Evolutionary conservation across 345 rosid species (phyloP).

Genomic region (Eucalyptus pauciflora): DNA sequence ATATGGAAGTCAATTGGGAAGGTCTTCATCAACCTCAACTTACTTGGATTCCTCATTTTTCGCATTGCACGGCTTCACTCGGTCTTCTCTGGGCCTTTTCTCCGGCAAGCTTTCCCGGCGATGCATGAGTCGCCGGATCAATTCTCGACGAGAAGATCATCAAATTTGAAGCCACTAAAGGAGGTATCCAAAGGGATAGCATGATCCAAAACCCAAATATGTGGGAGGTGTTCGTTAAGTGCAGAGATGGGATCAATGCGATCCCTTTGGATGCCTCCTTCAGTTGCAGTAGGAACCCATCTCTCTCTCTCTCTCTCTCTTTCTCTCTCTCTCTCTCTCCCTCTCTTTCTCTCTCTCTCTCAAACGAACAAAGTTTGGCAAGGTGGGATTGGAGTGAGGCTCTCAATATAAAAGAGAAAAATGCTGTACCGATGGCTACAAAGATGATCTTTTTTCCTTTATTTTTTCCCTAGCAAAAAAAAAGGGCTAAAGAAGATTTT

Average conservation of each 20-base stretch:
- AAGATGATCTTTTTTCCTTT: not conserved
- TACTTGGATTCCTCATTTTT: not conserved
- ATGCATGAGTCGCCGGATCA: no score
- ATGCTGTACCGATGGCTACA: slow-evolving; percentile 18
- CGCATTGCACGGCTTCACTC: not conserved
- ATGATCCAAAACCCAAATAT: not conserved
- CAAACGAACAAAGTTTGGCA: not conserved
- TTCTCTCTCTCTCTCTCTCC: not conserved
- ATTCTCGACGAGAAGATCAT: not conserved
- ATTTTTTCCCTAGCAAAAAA: not conserved
- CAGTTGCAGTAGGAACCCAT: slow-evolving; percentile 35
- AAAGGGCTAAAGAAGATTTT: not conserved
- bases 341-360: not conserved
- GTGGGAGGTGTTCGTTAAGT: not conserved
- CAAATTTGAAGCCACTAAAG: not conserved
- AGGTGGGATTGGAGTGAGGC: slow-evolving; percentile 15
- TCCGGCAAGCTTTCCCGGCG: not conserved
- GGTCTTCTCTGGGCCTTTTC: not conserved
- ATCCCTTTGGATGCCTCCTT: slow-evolving; percentile 99
- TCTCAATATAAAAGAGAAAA: slow-evolving; percentile 27
- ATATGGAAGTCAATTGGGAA: not conserved
- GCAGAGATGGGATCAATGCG: slow-evolving; percentile 79
- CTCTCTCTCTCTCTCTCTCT: not conserved
- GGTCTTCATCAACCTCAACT: not conserved
- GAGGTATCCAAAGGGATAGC: slow-evolving; percentile 19